Evolutionary conservation across 768 basidiomycete genomes (phyloP), one percentile per base, ranked within the genome.

Genomic region (Xerocomellus dryophilus): DNA sequence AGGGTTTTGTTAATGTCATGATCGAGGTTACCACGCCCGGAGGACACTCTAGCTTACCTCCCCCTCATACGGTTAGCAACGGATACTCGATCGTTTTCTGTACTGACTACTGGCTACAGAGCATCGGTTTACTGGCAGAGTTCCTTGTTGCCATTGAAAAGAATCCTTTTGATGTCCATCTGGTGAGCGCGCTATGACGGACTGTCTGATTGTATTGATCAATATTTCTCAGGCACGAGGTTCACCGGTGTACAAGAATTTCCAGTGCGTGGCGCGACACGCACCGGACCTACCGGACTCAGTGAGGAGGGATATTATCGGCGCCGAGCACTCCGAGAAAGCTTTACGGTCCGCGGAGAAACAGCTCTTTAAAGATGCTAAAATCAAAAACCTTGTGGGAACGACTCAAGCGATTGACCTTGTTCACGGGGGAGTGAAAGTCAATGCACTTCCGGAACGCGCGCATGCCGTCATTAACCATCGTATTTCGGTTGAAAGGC

Each of bases 1-100:
- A 90, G 66, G 92, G 92, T 10, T 82, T 77, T 51, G 41, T 86
- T 9, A 77, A 89, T 62, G 78, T 84, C 17, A 73, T 69, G 35
- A 74, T 93, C n/a, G 78, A 84, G 51, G 82, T 94, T 8, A 71
- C 78, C 14, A 74, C 85, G 0, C 76, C 84, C 0, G 93, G 93
- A 6, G 93, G 93, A 0, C 94, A 95, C 69, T 93, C 92, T 0
- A 89, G 86, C 61, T 73, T 93, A 14, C 94, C 94, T 15, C 90
- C 89, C 15, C 62, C 71, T 3, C 92, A 97, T 60, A 96, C 93
- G 3, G 88, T 83, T 64, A 59, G 76, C 58, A 3, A 29, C 8
- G n/a, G 20, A 42, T 20, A 35, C 29, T 15, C 7, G 2, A 25
- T 15, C n/a, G 7, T 42, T 31, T 35, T 8, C 44, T 21, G n/a